Conservation (phyloP, 2,329 filamentous ascomycete species). For the Orbilia blumenaviensis region DNA sequence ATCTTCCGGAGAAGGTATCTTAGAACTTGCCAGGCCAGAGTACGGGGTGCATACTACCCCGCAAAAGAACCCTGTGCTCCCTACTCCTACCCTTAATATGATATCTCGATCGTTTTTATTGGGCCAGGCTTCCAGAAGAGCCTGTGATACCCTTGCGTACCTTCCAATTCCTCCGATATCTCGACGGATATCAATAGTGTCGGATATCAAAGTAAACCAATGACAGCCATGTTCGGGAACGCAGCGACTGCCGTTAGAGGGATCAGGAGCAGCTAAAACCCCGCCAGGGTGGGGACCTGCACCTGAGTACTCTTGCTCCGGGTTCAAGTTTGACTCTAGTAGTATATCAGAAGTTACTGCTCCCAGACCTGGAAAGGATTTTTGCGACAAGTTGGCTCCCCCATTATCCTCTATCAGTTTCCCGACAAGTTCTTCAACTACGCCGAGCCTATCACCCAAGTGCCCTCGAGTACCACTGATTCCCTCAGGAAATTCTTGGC, state of each 20-base stretch:
- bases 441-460: conserved; percentile 63
- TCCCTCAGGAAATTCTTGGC: conserved; percentile 65
- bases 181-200: background rate
- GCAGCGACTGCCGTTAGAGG: background rate
- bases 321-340: no score
- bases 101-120: conserved; percentile 58
- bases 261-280: background rate
- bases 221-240: background rate
- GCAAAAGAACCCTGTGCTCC: conserved; percentile 60
- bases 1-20: conserved; percentile 57
- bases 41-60: conserved; percentile 61
- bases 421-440: conserved; percentile 65
- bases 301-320: background rate
- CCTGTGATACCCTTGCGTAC: conserved; percentile 57
- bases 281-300: background rate
- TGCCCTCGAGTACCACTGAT: conserved; percentile 59
- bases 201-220: background rate
- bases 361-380: background rate
- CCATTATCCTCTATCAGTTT: conserved; percentile 62
- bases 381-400: conserved; percentile 24
- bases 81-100: conserved; percentile 57
- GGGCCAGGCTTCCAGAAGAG: conserved; percentile 62
- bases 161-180: conserved; percentile 31
- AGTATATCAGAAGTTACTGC: conserved; percentile 43
- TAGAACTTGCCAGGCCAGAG: conserved; percentile 53